Percentiles rank a stretch among this genome's conserved stretches.
These are phyloP conservation scores for Candolleomyces efflorescens DNA, from an alignment of 768 basidiomycete genomes.

Conservation along the genomic window DNA sequence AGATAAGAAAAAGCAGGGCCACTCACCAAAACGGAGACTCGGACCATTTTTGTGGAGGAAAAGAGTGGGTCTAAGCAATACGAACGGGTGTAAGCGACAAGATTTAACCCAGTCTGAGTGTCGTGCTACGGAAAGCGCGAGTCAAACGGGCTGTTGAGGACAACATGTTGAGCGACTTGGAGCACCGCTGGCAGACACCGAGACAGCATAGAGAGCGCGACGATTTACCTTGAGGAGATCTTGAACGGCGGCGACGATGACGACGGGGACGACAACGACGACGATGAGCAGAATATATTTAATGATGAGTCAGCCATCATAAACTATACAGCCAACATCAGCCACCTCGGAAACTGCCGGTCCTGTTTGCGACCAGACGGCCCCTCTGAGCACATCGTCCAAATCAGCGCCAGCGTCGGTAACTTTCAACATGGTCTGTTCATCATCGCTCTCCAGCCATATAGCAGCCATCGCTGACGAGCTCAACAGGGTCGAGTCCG, in stretches of 20 bases:
- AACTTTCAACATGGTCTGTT: constrained; percentile 51
- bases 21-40: constrained; percentile 84
- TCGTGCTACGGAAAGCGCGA: constrained; percentile 80
- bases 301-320: constrained; percentile 19
- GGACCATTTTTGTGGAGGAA: constrained; percentile 58
- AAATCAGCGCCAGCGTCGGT: constrained; percentile 17
- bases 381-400: constrained; percentile 6
- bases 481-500: constrained; percentile 89
- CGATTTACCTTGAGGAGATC: constrained; percentile 44
- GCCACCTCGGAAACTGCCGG: constrained; percentile 40
- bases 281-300: constrained; percentile 4
- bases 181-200: constrained; percentile 12
- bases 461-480: constrained; percentile 8
- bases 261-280: constrained; percentile 14
- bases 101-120: constrained; percentile 71
- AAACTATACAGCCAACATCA: constrained; percentile 36
- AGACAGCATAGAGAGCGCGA: constrained; percentile 13
- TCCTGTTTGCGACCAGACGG: background rate
- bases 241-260: constrained; percentile 20
- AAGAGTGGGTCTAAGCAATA: background rate
- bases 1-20: constrained; percentile 19
- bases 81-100: constrained; percentile 29
- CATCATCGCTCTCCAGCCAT: background rate
- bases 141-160: constrained; percentile 54
- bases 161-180: background rate